Conservation (phyloP, 257 asterid genomes). For the Solanum sitiens region DNA sequence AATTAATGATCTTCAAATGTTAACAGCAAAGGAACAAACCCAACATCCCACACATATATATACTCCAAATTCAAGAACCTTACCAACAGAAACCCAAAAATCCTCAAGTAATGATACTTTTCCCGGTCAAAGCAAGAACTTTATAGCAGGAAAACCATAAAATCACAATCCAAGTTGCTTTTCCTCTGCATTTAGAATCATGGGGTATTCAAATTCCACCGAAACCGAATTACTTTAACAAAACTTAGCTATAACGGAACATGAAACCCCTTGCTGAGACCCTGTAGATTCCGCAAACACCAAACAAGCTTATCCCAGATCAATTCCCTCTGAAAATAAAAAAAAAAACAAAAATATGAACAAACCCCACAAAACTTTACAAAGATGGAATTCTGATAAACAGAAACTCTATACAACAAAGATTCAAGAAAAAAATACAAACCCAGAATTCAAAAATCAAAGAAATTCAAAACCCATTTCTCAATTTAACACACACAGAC, state of each 20-base stretch:
- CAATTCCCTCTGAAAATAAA: neutral
- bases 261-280: neutral
- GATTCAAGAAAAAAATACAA: neutral
- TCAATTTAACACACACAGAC: neutral
- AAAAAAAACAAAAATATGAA: neutral
- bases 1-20: neutral
- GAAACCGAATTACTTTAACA: neutral
- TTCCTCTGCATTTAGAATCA: neutral
- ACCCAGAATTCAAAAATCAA: neutral
- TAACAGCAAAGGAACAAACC: neutral
- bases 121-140: neutral
- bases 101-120: neutral
- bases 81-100: neutral
- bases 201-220: neutral
- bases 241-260: neutral
- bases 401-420: neutral
- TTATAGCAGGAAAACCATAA: neutral
- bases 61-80: neutral
- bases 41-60: neutral
- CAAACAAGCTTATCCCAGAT: neutral
- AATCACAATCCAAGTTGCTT: neutral
- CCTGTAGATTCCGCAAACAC: neutral
- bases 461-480: neutral
- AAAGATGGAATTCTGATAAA: neutral
- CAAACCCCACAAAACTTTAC: neutral